Conservation (phyloP, 106 monocot species). For the Allium fistulosum region DNA sequence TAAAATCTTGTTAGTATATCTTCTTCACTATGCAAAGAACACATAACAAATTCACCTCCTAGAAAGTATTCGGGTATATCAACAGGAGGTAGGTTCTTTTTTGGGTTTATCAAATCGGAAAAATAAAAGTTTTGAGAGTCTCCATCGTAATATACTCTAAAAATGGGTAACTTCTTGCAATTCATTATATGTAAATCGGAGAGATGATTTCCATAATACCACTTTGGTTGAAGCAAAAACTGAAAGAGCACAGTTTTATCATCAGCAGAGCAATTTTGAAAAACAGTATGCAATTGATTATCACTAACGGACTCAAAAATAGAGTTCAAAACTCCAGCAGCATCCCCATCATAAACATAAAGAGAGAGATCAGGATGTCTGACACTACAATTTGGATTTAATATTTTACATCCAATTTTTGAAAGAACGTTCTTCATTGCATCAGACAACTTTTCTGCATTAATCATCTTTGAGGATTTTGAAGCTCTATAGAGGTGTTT, state of each 20-base stretch:
- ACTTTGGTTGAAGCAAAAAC: constrained; percentile 82
- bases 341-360: constrained; percentile 71
- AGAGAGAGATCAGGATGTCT: constrained; percentile 43
- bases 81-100: constrained; percentile 66
- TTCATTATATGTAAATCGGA: constrained; percentile 50
- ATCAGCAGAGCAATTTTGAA: constrained; percentile 32
- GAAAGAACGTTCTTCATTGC: constrained; percentile 41
- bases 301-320: constrained; percentile 44
- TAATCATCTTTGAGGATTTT: constrained; percentile 62
- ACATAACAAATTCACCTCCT: constrained; percentile 53
- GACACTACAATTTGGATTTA: constrained; percentile 50
- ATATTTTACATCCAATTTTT: constrained; percentile 82
- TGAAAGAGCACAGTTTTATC: constrained; percentile 71
- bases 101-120: constrained; percentile 50
- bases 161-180: constrained; percentile 77
- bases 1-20: constrained; percentile 67
- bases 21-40: constrained; percentile 53
- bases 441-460: constrained; percentile 48
- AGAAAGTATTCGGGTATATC: constrained; percentile 58
- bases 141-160: constrained; percentile 46
- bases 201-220: constrained; percentile 66
- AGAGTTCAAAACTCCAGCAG: constrained; percentile 60
- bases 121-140: constrained; percentile 20
- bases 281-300: constrained; percentile 33
- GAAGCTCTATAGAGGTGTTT: constrained; percentile 66